Percentiles rank a stretch among this genome's conserved stretches.
These are phyloP conservation scores for Psilocybe cyanescens DNA, from an alignment of 768 basidiomycete species.

Conservation along the genomic window DNA sequence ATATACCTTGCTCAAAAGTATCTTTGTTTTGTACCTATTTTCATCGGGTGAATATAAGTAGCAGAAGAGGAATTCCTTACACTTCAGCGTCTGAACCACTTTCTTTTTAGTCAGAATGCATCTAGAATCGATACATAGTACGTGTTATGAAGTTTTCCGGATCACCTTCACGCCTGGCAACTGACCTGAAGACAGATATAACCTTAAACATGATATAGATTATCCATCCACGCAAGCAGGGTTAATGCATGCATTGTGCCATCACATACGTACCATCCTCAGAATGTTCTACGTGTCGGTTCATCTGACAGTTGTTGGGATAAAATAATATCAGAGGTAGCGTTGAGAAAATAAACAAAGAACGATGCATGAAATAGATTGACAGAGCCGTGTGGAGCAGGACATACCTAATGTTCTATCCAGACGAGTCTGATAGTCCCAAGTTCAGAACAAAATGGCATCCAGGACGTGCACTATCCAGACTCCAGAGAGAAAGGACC, in stretches of 20 bases:
- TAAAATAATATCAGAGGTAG: neutral
- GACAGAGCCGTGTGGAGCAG: neutral
- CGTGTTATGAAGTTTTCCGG: constrained; percentile 57
- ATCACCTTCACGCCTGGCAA: constrained; percentile 78
- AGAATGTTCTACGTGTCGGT: neutral
- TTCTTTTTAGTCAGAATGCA: no score
- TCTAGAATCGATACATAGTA: no score
- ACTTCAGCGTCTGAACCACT: no score
- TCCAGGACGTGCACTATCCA: constrained; percentile 72
- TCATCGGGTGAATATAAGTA: no score
- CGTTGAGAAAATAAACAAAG: neutral
- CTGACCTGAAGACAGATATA: constrained; percentile 81
- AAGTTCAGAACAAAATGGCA: constrained; percentile 60
- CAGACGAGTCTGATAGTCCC: constrained; percentile 43
- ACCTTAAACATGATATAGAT: constrained; percentile 61
- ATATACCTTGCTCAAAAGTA: no score
- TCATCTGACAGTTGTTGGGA: no score
- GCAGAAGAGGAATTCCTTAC: no score
- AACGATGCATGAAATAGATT: neutral
- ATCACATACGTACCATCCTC: neutral
- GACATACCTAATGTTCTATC: constrained; percentile 5
- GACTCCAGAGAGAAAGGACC: constrained; percentile 38
- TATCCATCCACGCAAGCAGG: constrained; percentile 56
- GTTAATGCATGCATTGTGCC: constrained; percentile 63
- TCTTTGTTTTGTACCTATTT: no score